Base-by-base conservation (phyloP, 2,329 filamentous ascomycete genomes). In the Acephala macrosclerotiorum region DNA sequence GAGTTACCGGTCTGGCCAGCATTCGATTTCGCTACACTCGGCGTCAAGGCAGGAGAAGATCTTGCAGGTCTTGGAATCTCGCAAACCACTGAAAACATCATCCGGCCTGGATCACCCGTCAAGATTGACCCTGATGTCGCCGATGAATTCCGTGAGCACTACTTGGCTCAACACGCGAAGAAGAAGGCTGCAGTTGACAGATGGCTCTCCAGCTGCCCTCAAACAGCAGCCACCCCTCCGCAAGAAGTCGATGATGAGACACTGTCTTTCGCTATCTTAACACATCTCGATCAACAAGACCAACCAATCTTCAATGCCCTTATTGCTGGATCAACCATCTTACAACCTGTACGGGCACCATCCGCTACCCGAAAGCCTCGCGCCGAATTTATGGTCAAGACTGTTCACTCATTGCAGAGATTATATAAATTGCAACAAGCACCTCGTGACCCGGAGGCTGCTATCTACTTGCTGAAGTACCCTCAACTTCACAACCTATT, bases 181-280 rank as follows among this genome's bases (percentile, higher is more conserved):
- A 96, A 95, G 20, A 92, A 94, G 74, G 88, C 90, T n/a, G 91
- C 91, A 0, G 95, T 98, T 1, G 93, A 97, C 77, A 91, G 87
- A 73, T 98, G 95, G 95, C 87, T 98, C 68, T 90, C 87, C 40
- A 91, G 88, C 66, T 95, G 95, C 72, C 89, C 90, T 36, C 91
- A 94, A 67, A 73, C 74, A 18, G 86, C 88, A 18, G 87, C 90
- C 1, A 91, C 90, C 60, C 90, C 93, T 1, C 94, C 94, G 0
- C 90, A 94, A 67, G 95, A 97, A 65, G 91, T 97, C 6, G 95
- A 97, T 73, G 94, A 97, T 68, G 95, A 97, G 79, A 98, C 95
- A 0, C 81, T 98, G 40, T 91, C 91, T 2, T 97, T 98, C 79
- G 94, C 95, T 61, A 96, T 98, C 78, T 83, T 97, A 66, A 98